phyloP scores from a whole-genome alignment of 2,329 filamentous ascomycete species.

The Falciphora oryzae region DNA sequence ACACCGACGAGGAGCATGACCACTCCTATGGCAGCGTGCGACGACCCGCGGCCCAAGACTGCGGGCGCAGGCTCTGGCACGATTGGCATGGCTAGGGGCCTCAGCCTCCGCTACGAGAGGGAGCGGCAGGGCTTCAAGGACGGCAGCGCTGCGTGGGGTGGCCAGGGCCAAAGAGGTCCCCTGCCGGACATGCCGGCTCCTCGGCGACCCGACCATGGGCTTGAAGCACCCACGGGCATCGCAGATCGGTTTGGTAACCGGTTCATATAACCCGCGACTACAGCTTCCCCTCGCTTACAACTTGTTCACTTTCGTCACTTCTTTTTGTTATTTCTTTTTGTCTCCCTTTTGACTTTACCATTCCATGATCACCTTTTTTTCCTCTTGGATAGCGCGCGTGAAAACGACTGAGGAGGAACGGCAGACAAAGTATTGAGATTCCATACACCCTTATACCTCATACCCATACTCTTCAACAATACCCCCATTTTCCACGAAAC shows the following conservation, averaged over 20 bases:
- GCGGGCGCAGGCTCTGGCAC: constrained; percentile 12
- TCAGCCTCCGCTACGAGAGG: constrained; percentile 21
- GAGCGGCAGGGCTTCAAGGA: neutral
- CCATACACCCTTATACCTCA: neutral
- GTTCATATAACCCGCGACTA: constrained; percentile 23
- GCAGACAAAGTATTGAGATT: neutral
- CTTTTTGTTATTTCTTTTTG: constrained; percentile 1
- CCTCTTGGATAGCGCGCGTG: neutral
- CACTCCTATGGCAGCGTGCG: constrained; percentile 16
- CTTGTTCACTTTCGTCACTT: neutral
- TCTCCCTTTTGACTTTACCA: neutral
- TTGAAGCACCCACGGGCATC: constrained; percentile 20
- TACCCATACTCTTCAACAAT: neutral
- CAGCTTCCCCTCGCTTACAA: neutral
- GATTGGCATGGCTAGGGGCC: constrained; percentile 29
- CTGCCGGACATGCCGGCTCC: constrained; percentile 10
- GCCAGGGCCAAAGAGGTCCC: constrained; percentile 7
- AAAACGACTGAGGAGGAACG: neutral
- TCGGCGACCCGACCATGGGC: constrained; percentile 15
- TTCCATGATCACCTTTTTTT: neutral
- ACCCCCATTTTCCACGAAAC: neutral
- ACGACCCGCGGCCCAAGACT: constrained; percentile 9
- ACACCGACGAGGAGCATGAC: constrained; percentile 5
- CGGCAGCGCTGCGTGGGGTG: neutral
- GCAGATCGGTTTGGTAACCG: constrained; percentile 28